Percentiles rank a stretch among this genome's conserved stretches.
phyloP scores from a whole-genome alignment of 2,329 filamentous ascomycete genomes.

The Zalaria obscura region DNA sequence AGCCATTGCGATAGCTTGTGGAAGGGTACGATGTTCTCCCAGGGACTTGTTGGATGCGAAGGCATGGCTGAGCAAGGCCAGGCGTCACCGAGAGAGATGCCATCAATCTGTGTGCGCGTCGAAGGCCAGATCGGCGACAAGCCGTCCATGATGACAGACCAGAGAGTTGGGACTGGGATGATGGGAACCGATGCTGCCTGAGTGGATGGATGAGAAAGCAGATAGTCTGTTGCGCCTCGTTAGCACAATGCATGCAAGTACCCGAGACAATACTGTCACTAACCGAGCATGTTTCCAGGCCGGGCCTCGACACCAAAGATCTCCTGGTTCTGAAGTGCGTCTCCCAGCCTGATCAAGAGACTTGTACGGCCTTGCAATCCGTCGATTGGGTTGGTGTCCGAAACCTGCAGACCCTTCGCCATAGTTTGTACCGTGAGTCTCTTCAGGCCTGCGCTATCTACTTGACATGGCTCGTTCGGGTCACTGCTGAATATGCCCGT shows the following conservation, averaged over 20 bases:
- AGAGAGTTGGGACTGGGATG: slow-evolving; percentile 73
- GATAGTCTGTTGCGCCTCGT: slow-evolving; percentile 51
- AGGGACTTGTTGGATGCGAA: slow-evolving; percentile 51
- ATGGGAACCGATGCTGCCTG: slow-evolving; percentile 81
- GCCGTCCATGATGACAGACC: slow-evolving; percentile 80
- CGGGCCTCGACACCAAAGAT: slow-evolving; percentile 74
- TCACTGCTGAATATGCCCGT: slow-evolving; percentile 77
- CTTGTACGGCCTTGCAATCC: slow-evolving; percentile 75
- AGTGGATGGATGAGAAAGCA: slow-evolving; percentile 83
- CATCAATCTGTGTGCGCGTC: slow-evolving; percentile 75
- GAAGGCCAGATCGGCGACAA: slow-evolving; percentile 78
- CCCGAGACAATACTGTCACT: slow-evolving; percentile 12
- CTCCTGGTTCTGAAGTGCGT: slow-evolving; percentile 65
- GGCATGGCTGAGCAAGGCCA: slow-evolving; percentile 86
- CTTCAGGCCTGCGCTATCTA: slow-evolving; percentile 70
- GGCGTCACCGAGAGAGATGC: slow-evolving; percentile 76
- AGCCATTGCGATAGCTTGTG: slow-evolving; percentile 95
- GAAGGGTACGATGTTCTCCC: slow-evolving; percentile 78
- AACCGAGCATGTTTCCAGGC: slow-evolving; percentile 90
- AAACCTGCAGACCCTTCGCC: slow-evolving; percentile 72
- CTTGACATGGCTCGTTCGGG: slow-evolving; percentile 67
- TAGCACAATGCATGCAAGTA: neutral
- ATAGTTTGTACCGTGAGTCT: slow-evolving; percentile 60
- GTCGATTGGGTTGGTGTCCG: slow-evolving; percentile 63
- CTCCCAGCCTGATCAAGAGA: slow-evolving; percentile 59